A percentile compares a stretch with the other conserved stretches of the same genome.
phyloP scores from a whole-genome alignment of 108 stramenopile genomes.

The Bacterosira constricta region DNA sequence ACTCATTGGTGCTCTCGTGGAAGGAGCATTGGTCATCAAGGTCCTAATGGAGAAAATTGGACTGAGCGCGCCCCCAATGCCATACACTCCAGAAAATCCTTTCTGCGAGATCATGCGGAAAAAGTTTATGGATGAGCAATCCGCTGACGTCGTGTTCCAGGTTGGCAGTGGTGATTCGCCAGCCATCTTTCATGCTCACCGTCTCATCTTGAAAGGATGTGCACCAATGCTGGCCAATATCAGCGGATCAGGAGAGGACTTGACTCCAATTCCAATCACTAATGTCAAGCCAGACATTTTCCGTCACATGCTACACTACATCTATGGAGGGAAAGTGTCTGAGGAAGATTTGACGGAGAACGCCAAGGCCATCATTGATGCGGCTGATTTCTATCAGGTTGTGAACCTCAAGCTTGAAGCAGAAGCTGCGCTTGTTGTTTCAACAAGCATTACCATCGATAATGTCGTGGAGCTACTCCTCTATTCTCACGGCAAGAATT shows the following conservation, averaged over 20 bases:
- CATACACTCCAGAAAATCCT: too few relatives aligned
- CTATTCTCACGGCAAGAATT: too few relatives aligned
- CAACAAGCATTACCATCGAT: too few relatives aligned
- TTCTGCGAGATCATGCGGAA: background rate
- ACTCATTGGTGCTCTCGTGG: too few relatives aligned
- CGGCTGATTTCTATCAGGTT: conserved; percentile 13
- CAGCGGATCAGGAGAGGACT: background rate
- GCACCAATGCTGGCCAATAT: background rate
- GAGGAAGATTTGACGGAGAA: background rate
- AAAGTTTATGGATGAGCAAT: too few relatives aligned
- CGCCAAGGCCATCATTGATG: conserved; percentile 12
- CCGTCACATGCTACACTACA: background rate
- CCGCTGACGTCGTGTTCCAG: background rate
- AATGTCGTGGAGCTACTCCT: too few relatives aligned
- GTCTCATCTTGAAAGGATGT: too few relatives aligned
- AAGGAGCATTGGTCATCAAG: too few relatives aligned
- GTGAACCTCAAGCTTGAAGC: conserved; percentile 12
- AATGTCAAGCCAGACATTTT: conserved; percentile 16
- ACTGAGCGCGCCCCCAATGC: too few relatives aligned
- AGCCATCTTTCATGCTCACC: too few relatives aligned
- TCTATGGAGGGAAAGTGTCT: conserved; percentile 14
- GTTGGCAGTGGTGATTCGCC: background rate
- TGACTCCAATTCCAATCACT: conserved; percentile 2
- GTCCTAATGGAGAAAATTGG: too few relatives aligned
- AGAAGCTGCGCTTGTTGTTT: too few relatives aligned